Evolutionary conservation across 768 basidiomycete species (phyloP), one percentile per base, ranked within the genome.

Genomic region (Infundibulicybe gibba): DNA sequence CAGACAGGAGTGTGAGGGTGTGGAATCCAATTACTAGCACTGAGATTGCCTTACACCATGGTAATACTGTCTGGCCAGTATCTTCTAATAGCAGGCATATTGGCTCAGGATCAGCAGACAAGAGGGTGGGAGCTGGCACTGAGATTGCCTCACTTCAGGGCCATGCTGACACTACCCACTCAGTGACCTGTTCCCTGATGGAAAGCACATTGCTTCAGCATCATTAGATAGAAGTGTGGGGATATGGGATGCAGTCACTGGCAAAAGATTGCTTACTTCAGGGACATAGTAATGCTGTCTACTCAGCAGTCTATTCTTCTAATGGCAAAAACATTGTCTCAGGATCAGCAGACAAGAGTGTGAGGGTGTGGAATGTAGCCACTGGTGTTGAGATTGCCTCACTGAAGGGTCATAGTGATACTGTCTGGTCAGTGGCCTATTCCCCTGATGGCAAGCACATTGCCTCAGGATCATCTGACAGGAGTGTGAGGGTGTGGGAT

Each of bases 311-410:
- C 14, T 64, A 57, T 45, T 61, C 58, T 2, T 49, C 53, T 5
- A 52, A 60, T 35, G 58, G 54, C 6, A 37, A 35, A 15, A 57
- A 56, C 15, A 48, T 70, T 31, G 68, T n/a, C 3, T 72, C 72
- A 16, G 63, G 65, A 13, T 74, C 71, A 20, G 45, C 61, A 47
- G 71, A 71, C 43, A 53, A 62, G 6, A 67, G 59, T 17, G 55
- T 70, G 17, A 50, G 64, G 19, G 49, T 71, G 16, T 72, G 70
- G 69, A 61, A 70, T 53, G 44, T 16, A 20, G 41, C 41, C 5
- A 47, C 45, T 33, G 54, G 50, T 3, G n/a, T 42, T n/a, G n/a
- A 34, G n/a, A n/a, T n/a, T 15, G 11, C 15, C 10, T 15, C 33
- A 10, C 15, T 34, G 10, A 15, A 10, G 33, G 33, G 33, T n/a